phyloP scores from a whole-genome alignment of 345 rosid species.

The Kandelia obovata region DNA sequence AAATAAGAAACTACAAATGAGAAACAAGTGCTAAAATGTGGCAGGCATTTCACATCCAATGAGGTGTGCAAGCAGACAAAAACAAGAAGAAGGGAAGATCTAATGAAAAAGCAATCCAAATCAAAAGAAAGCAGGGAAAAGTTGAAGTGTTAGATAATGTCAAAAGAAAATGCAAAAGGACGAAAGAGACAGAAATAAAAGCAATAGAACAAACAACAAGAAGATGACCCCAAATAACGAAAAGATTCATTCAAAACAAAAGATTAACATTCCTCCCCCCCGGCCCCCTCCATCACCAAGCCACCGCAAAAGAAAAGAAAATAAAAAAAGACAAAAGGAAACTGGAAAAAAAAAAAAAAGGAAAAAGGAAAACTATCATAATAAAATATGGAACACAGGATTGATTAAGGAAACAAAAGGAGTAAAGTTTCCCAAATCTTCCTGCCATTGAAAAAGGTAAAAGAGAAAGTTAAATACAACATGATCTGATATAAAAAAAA shows the following conservation, averaged over 20 bases:
- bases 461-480: too few species aligned
- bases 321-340: not conserved
- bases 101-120: not conserved
- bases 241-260: not conserved
- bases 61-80: slow-evolving; percentile 14
- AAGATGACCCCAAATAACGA: not conserved
- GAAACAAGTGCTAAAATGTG: not conserved
- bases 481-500: too few species aligned
- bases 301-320: not conserved
- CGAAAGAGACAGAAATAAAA: not conserved
- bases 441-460: too few species aligned
- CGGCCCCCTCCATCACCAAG: too few species aligned
- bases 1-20: slow-evolving; percentile 2
- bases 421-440: too few species aligned
- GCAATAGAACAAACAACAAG: not conserved
- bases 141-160: not conserved
- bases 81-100: not conserved
- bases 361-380: not conserved
- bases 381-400: not conserved
- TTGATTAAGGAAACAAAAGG: not conserved
- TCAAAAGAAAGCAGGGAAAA: slow-evolving; percentile 6
- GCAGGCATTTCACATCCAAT: slow-evolving; percentile 15
- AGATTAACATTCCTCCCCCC: not conserved
- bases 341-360: not conserved
- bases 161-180: not conserved